Evolutionary conservation across 2,329 filamentous ascomycete species (phyloP).

Genomic region (Fusarium miscanthi): DNA sequence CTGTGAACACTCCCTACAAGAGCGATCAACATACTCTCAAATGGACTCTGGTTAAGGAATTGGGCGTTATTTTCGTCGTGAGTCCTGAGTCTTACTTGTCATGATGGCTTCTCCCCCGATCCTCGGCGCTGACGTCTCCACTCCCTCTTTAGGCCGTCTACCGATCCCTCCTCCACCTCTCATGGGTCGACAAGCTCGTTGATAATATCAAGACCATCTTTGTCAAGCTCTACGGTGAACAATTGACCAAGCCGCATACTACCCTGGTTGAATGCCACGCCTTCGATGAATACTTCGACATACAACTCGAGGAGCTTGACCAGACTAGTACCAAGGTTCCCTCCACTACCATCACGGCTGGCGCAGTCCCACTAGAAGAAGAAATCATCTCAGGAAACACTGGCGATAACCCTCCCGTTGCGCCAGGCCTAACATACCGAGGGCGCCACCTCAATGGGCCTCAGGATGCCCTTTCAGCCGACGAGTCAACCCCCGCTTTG

Average conservation of each 20-base stretch:
- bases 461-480: conserved; percentile 64
- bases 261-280: conserved; percentile 80
- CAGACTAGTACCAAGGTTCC: conserved; percentile 58
- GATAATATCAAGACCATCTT: conserved; percentile 96
- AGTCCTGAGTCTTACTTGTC: conserved; percentile 35
- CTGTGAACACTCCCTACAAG: conserved; percentile 79
- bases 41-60: conserved; percentile 92
- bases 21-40: conserved; percentile 95
- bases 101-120: conserved; percentile 34
- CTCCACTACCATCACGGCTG: conserved; percentile 40
- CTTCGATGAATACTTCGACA: conserved; percentile 95
- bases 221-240: conserved; percentile 87
- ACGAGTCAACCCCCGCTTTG: conserved; percentile 72
- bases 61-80: conserved; percentile 95
- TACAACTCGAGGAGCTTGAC: conserved; percentile 86
- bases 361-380: conserved; percentile 48
- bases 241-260: conserved; percentile 83
- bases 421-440: conserved; percentile 56
- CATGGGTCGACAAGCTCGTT: conserved; percentile 96
- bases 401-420: conserved; percentile 40
- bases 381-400: conserved; percentile 48
- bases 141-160: conserved; percentile 81
- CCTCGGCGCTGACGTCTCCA: conserved; percentile 41
- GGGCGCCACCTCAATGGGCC: conserved; percentile 51
- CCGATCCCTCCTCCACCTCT: conserved; percentile 91